Base-by-base conservation (phyloP, 345 rosid genomes). In the Linum tenue region DNA sequence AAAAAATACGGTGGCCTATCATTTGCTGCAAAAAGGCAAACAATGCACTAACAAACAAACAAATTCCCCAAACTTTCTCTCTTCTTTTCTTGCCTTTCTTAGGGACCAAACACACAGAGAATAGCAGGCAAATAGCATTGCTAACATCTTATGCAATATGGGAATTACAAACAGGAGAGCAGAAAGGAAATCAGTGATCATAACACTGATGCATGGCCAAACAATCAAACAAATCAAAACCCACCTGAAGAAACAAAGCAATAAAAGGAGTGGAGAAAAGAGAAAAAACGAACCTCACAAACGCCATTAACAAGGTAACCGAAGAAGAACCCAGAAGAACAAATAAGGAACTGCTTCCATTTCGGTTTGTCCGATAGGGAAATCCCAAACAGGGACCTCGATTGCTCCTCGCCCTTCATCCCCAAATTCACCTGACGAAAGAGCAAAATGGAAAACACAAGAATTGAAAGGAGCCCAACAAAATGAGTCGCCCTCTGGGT, bases 311-410 rank as follows among this genome's bases (percentile, higher is more conserved):
- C 85, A 67, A 92, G 97, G 70, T 92, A 88, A 62, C 97, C 94
- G 55, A 92, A 90, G 96, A 90, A 92, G 80, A 92, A 90, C 17
- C 97, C 96, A 73, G 97, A 86, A 64, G 97, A 86, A 71, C 94
- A 90, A 37, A 92, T 83, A 42, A 92, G 85, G 76, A 92, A 90
- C 61, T 86, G 97, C 50, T 90, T 80, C 95, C 95, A 90, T 69
- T 67, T 79, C 14, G 94, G 84, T 69, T 88, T 80, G 73, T 76
- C 81, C 42, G 94, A 81, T 9, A 90, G 85, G 37, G 82, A 79
- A 69, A 90, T 83, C 39, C 97, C 95, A 60, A 87, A 90, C 64
- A 87, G 69, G 61, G 84, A 80, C 74, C 82, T 74, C 10, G 81
- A 55, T 63, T 84, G 95, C 53, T 85, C 90, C 58, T 87, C 90